Evolutionary conservation across 164 flowering plant genomes (phyloP).

Genomic region (Paratinospora sagittata): DNA sequence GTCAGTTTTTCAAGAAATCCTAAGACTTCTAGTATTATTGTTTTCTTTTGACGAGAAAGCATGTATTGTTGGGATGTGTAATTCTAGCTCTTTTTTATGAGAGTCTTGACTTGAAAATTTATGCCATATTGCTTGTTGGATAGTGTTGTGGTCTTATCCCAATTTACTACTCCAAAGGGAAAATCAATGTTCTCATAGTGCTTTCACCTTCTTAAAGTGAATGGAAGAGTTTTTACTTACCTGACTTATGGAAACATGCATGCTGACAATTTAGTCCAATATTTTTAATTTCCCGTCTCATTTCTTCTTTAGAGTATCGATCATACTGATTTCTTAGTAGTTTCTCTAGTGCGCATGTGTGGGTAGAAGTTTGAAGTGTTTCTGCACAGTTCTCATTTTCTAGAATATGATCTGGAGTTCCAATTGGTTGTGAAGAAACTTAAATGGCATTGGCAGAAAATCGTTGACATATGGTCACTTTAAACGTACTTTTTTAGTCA

Average conservation of each 20-base stretch:
- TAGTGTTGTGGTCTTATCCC: neutral
- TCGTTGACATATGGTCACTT: neutral
- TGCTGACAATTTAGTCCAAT: too few species aligned
- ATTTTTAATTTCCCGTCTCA: too few species aligned
- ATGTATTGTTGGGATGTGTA: neutral
- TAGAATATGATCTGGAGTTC: neutral
- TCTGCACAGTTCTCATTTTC: neutral
- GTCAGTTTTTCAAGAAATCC: constrained; percentile 32
- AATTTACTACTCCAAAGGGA: too few species aligned
- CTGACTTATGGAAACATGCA: too few species aligned
- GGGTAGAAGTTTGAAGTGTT: neutral
- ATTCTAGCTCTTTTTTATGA: too few species aligned
- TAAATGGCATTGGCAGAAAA: neutral
- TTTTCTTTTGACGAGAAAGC: neutral
- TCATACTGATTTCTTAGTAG: neutral
- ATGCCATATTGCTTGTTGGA: neutral
- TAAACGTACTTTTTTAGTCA: neutral
- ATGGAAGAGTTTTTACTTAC: too few species aligned
- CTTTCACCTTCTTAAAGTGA: too few species aligned
- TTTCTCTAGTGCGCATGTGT: neutral
- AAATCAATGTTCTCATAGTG: too few species aligned
- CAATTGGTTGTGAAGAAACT: neutral
- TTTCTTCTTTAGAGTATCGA: too few species aligned
- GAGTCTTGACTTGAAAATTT: neutral
- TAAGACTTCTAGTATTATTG: neutral